These are phyloP conservation scores for Phyllosticta ampelicida DNA, from an alignment of 2,329 filamentous ascomycete genomes.

Conservation along the genomic window DNA sequence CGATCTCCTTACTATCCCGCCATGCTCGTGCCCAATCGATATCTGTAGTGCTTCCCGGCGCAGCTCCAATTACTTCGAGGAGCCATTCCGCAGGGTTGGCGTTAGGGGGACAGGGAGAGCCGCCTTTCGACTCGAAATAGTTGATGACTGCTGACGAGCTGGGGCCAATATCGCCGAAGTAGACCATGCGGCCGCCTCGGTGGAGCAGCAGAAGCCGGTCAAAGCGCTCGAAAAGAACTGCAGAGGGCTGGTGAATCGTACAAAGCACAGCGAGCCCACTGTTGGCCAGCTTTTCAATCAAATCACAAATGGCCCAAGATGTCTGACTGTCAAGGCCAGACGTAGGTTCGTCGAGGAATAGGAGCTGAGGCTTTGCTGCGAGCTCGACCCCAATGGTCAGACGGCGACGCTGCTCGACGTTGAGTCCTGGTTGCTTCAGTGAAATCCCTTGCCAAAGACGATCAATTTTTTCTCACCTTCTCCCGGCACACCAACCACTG, in stretches of 20 bases:
- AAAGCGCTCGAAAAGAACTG: slow-evolving; percentile 87
- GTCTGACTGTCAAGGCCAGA: slow-evolving; percentile 90
- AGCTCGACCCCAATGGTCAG: slow-evolving; percentile 95
- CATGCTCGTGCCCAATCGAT: slow-evolving; percentile 13
- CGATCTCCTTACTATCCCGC: slow-evolving; percentile 12
- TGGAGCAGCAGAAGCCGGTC: slow-evolving; percentile 70
- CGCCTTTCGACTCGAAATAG: slow-evolving; percentile 37
- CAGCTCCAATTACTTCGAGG: slow-evolving; percentile 34
- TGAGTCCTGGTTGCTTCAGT: slow-evolving; percentile 24
- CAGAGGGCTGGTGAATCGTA: slow-evolving; percentile 95
- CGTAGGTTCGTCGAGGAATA: slow-evolving; percentile 92
- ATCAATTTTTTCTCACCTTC: slow-evolving; percentile 46
- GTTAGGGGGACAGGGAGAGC: background rate
- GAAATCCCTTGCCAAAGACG: background rate
- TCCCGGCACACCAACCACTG: slow-evolving; percentile 79
- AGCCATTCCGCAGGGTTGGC: slow-evolving; percentile 68
- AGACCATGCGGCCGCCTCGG: slow-evolving; percentile 65
- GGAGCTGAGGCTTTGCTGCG: slow-evolving; percentile 77
- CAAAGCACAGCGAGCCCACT: slow-evolving; percentile 89
- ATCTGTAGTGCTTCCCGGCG: slow-evolving; percentile 7
- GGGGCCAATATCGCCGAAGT: slow-evolving; percentile 69
- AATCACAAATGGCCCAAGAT: slow-evolving; percentile 80
- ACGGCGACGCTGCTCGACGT: slow-evolving; percentile 57
- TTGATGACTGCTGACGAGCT: slow-evolving; percentile 56
- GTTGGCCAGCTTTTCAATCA: slow-evolving; percentile 82